Conservation (phyloP, 192 early-diverging fungal genomes). For the Chytriomyces sp. region DNA sequence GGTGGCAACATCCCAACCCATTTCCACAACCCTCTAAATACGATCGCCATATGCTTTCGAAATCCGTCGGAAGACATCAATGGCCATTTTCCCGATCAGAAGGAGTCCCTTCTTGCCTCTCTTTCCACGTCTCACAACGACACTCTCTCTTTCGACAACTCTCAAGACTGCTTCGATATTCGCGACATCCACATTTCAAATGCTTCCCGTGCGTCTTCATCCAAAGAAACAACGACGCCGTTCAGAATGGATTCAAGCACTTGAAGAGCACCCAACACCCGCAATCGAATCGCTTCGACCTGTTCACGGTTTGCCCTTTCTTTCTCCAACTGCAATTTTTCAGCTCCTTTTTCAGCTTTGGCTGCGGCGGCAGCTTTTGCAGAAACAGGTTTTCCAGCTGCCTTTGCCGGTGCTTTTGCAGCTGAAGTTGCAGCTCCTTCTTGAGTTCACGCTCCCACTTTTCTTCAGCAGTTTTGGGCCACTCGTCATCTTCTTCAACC, state of each 20-base stretch:
- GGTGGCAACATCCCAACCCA: constrained; percentile 42
- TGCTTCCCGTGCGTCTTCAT: constrained; percentile 60
- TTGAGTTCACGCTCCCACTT: constrained; percentile 81
- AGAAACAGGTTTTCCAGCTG: constrained; percentile 7
- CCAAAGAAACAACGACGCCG: constrained; percentile 61
- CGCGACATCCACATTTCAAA: constrained; percentile 52
- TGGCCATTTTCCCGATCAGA: constrained; percentile 66
- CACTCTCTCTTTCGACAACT: constrained; percentile 50
- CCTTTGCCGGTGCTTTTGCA: constrained; percentile 14
- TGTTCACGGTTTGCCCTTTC: constrained; percentile 73
- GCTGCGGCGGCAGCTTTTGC: constrained; percentile 59
- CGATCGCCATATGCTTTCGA: constrained; percentile 18
- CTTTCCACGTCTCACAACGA: constrained; percentile 31
- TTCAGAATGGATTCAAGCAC: constrained; percentile 67
- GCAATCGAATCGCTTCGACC: constrained; percentile 59
- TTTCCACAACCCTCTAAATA: constrained; percentile 15
- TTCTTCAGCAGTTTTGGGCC: constrained; percentile 62
- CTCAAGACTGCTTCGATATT: constrained; percentile 41
- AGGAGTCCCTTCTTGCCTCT: constrained; percentile 44
- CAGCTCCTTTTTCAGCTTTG: constrained; percentile 77
- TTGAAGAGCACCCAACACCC: constrained; percentile 67
- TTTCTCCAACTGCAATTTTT: constrained; percentile 72
- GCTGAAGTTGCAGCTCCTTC: constrained; percentile 59
- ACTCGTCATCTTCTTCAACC: constrained; percentile 11
- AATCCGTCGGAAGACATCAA: constrained; percentile 60